These are phyloP conservation scores for Vitis rupestris DNA, from an alignment of 164 flowering plant genomes.

Conservation along the genomic window DNA sequence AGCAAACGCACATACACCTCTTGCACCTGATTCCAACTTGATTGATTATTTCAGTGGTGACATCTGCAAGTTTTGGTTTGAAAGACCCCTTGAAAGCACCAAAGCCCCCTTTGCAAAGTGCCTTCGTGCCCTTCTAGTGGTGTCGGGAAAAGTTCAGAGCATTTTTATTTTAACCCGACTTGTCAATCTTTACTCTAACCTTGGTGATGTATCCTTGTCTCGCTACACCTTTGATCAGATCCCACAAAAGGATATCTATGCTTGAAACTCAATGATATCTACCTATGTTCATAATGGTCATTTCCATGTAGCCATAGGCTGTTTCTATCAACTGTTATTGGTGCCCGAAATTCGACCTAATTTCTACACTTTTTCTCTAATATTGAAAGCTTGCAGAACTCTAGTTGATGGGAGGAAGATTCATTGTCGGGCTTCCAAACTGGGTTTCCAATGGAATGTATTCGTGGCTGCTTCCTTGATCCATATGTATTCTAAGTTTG, in stretches of 20 bases:
- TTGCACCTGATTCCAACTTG: no score
- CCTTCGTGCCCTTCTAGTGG: slow-evolving; percentile 58
- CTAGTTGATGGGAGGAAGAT: slow-evolving; percentile 42
- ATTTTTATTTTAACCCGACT: slow-evolving; percentile 49
- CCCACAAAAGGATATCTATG: slow-evolving; percentile 42
- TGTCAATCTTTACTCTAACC: slow-evolving; percentile 49
- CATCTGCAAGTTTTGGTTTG: no score
- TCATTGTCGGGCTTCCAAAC: slow-evolving; percentile 53
- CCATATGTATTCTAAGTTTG: slow-evolving; percentile 59
- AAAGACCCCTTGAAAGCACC: slow-evolving; percentile 27
- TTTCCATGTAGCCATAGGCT: slow-evolving; percentile 38
- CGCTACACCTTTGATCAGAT: slow-evolving; percentile 43
- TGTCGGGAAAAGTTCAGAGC: slow-evolving; percentile 42
- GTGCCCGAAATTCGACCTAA: slow-evolving; percentile 48
- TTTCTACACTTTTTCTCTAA: slow-evolving; percentile 59
- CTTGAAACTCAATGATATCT: slow-evolving; percentile 72
- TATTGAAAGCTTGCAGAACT: slow-evolving; percentile 56
- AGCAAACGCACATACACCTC: no score
- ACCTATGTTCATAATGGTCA: slow-evolving; percentile 35
- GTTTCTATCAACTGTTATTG: slow-evolving; percentile 35
- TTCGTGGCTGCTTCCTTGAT: slow-evolving; percentile 68
- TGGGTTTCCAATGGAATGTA: slow-evolving; percentile 59
- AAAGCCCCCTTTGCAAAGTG: slow-evolving; percentile 37
- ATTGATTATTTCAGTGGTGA: no score
- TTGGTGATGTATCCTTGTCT: slow-evolving; percentile 44